A percentile compares a stretch with the other conserved stretches of the same genome.
Evolutionary conservation across 2,329 filamentous ascomycete genomes (phyloP).

Genomic region (Mycosphaerella arachidis): DNA sequence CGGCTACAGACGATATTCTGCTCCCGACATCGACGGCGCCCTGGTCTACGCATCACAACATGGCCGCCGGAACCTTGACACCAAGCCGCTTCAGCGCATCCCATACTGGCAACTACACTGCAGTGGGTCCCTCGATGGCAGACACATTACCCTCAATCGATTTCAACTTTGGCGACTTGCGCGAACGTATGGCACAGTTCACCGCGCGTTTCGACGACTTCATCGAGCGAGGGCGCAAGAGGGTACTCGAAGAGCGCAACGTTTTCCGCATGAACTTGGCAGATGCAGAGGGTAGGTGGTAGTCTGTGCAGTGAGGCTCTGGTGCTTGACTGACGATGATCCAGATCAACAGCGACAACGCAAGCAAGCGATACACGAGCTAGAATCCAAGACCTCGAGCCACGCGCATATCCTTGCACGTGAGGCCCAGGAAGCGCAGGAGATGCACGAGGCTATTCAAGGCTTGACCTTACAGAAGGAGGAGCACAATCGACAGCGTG

Average conservation of each 20-base stretch:
- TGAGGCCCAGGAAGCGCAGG: slow-evolving; percentile 67
- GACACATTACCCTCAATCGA: slow-evolving; percentile 82
- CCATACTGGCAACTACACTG: slow-evolving; percentile 57
- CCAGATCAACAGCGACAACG: slow-evolving; percentile 88
- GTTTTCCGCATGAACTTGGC: slow-evolving; percentile 87
- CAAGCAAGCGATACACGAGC: slow-evolving; percentile 79
- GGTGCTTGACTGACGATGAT: slow-evolving; percentile 9
- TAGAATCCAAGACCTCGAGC: slow-evolving; percentile 64
- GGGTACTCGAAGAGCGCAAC: slow-evolving; percentile 87
- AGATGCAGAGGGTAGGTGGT: slow-evolving; percentile 72
- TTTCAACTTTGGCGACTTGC: slow-evolving; percentile 93
- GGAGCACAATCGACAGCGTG: slow-evolving; percentile 51
- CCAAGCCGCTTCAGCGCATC: slow-evolving; percentile 64
- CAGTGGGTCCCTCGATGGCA: slow-evolving; percentile 62
- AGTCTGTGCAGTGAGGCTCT: too few species aligned
- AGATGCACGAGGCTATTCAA: slow-evolving; percentile 59
- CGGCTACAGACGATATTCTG: too few species aligned
- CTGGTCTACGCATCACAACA: slow-evolving; percentile 5
- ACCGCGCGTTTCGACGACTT: slow-evolving; percentile 87
- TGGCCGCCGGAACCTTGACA: slow-evolving; percentile 33
- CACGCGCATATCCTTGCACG: slow-evolving; percentile 72
- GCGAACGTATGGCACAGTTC: slow-evolving; percentile 91
- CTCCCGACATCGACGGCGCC: too few species aligned
- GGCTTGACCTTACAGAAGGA: slow-evolving; percentile 54
- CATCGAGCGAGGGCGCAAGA: slow-evolving; percentile 84